Evolutionary conservation across 805 yeast species (phyloP).

Genomic region (Nakazawaea populi): DNA sequence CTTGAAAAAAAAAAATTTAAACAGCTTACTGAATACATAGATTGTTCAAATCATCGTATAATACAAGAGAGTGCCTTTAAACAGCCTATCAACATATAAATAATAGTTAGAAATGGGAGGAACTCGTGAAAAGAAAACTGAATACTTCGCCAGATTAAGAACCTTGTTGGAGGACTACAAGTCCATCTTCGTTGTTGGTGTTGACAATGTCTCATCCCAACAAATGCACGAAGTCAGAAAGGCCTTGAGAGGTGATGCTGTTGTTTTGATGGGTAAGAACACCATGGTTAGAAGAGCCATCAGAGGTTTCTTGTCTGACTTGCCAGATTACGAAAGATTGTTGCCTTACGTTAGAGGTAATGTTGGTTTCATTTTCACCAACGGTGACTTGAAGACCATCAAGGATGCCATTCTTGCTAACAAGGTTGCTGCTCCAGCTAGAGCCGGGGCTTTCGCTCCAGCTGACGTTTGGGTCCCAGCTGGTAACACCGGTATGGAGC

Average conservation of each 20-base stretch:
- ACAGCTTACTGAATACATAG: neutral
- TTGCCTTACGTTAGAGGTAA: slow-evolving; percentile 95
- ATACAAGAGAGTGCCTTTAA: slow-evolving; percentile 53
- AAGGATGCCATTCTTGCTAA: slow-evolving; percentile 84
- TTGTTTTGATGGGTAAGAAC: slow-evolving; percentile 99
- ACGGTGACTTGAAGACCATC: slow-evolving; percentile 84
- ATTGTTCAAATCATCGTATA: neutral
- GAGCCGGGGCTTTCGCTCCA: slow-evolving; percentile 99
- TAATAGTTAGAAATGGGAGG: slow-evolving; percentile 94
- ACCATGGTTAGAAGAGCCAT: slow-evolving; percentile 99
- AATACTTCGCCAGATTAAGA: slow-evolving; percentile 94
- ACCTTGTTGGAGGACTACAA: slow-evolving; percentile 93
- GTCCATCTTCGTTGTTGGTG: slow-evolving; percentile 98
- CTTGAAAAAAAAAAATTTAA: neutral
- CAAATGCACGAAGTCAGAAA: slow-evolving; percentile 99
- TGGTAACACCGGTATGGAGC: slow-evolving; percentile 99
- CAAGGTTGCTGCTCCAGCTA: slow-evolving; percentile 99
- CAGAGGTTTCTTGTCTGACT: slow-evolving; percentile 89
- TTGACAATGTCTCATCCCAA: slow-evolving; percentile 99
- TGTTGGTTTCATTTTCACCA: slow-evolving; percentile 99
- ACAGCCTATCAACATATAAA: slow-evolving; percentile 77
- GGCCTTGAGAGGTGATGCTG: slow-evolving; percentile 91
- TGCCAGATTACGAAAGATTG: slow-evolving; percentile 94
- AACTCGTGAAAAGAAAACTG: slow-evolving; percentile 93
- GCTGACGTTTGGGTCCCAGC: slow-evolving; percentile 97